phyloP scores from a whole-genome alignment of 2,329 filamentous ascomycete genomes.

The Akanthomyces lecanii region DNA sequence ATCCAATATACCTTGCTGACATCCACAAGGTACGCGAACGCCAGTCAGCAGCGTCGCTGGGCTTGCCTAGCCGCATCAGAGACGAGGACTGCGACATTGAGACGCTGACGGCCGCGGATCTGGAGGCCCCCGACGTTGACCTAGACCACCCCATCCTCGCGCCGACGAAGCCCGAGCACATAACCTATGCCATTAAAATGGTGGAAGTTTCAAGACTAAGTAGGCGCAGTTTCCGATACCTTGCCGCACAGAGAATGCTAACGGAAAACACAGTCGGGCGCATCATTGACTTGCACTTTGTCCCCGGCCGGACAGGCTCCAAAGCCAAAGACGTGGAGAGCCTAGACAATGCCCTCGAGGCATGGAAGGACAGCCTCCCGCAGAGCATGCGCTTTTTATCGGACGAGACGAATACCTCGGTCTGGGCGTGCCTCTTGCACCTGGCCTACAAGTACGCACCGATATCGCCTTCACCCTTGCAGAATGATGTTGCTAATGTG shows the following conservation, averaged over 20 bases:
- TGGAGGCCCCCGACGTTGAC: slow-evolving; percentile 28
- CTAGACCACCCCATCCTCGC: slow-evolving; percentile 25
- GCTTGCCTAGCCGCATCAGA: slow-evolving; percentile 34
- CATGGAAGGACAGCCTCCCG: slow-evolving; percentile 33
- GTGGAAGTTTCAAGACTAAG: slow-evolving; percentile 33
- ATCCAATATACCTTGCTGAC: slow-evolving; percentile 9
- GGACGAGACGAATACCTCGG: slow-evolving; percentile 31
- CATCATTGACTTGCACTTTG: slow-evolving; percentile 35
- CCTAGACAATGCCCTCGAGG: slow-evolving; percentile 29
- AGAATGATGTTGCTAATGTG: neutral
- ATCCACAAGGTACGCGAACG: slow-evolving; percentile 31
- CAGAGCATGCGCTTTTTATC: slow-evolving; percentile 27
- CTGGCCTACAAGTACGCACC: slow-evolving; percentile 33
- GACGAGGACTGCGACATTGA: slow-evolving; percentile 39
- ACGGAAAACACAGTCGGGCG: slow-evolving; percentile 26
- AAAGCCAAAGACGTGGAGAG: slow-evolving; percentile 26
- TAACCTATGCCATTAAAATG: slow-evolving; percentile 36
- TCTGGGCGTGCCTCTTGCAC: slow-evolving; percentile 35
- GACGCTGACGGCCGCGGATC: slow-evolving; percentile 28
- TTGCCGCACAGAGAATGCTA: neutral
- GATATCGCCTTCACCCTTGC: no score
- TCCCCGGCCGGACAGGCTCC: slow-evolving; percentile 29
- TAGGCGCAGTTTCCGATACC: slow-evolving; percentile 18
- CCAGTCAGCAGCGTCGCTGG: slow-evolving; percentile 34
- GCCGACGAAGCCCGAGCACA: slow-evolving; percentile 30